Evolutionary conservation across 805 yeast species (phyloP), one percentile per base, ranked within the genome.

Genomic region (Nakazawaea populi): DNA sequence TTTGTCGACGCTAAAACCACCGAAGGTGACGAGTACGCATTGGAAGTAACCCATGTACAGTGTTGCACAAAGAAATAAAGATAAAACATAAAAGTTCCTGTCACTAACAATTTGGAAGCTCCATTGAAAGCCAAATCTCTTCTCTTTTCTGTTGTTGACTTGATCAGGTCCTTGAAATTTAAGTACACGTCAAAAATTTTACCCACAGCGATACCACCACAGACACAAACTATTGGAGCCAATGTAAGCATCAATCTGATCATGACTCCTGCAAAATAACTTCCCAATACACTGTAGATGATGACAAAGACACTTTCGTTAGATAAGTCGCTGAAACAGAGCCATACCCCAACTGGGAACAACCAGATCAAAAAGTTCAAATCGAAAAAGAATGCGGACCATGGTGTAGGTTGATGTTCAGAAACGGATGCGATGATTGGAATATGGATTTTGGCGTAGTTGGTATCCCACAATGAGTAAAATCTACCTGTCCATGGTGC

Each of bases 401-500:
- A 94, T 4, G 99, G 96, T n/a, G 98, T 92, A 53, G 99, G 99
- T 76, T 94, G 99, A 75, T 94, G 99, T 73, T 94, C 99, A 11
- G 97, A 89, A 38, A 94, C 99, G 3, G 97, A 91, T 1, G 99
- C 99, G 70, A 94, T 94, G 65, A 94, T 94, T 43, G 99, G 99
- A 61, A 94, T 94, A 66, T 94, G 99, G 58, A 94, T 87, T 74
- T 91, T 92, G 55, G 99, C 99, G 64, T 95, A 94, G 67, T 80
- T 86, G 4, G 99, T 94, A 67, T 94, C 99, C 99, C 99, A 94
- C 58, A 95, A 73, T 2, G 98, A 91, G 72, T 94, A 94, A 75
- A 94, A 95, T 71, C 99, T 86, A 58, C 99, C 99, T 9, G 97
- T 90, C 99, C 99, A 94, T 50, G 99, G 99, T 37, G 98, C 97